Conservation (phyloP, 1,284 basidiomycete genomes). For the Schizophyllum amplum region DNA sequence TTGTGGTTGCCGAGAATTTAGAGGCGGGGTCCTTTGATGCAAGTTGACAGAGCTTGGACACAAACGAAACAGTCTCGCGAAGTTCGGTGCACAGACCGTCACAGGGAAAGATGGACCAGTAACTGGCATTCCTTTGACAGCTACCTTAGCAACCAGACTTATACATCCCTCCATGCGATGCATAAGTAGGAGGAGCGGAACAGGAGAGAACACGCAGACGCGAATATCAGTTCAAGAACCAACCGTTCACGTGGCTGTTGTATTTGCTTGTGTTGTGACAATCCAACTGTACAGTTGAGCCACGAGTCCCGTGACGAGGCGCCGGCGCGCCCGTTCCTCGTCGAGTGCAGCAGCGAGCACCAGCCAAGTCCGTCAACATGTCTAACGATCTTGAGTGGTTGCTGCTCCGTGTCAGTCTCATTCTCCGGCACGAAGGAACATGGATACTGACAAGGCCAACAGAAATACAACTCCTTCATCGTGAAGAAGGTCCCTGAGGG, state of each 20-base stretch:
- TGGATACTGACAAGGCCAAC: not conserved
- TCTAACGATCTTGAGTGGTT: conserved; percentile 87
- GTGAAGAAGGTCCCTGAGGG: conserved; percentile 70
- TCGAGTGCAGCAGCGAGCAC: not conserved
- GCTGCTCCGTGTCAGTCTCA: conserved; percentile 67
- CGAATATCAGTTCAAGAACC: not conserved
- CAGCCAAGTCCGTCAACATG: conserved; percentile 39
- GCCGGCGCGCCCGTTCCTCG: not conserved
- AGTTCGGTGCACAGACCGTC: no score
- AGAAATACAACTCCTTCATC: conserved; percentile 81
- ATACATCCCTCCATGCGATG: no score
- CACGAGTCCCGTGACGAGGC: not conserved
- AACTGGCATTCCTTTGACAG: no score
- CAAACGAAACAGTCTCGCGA: no score
- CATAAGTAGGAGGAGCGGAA: no score
- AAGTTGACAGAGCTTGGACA: no score
- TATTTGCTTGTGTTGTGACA: not conserved
- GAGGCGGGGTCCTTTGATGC: no score
- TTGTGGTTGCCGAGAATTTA: no score
- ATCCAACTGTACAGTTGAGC: not conserved
- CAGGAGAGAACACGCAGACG: no score
- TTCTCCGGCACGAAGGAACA: not conserved
- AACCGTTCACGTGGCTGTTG: not conserved
- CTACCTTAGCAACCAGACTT: no score
- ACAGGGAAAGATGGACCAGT: no score